Evolutionary conservation across 2,329 filamentous ascomycete species (phyloP).

Genomic region (Fusarium pseudograminearum): DNA sequence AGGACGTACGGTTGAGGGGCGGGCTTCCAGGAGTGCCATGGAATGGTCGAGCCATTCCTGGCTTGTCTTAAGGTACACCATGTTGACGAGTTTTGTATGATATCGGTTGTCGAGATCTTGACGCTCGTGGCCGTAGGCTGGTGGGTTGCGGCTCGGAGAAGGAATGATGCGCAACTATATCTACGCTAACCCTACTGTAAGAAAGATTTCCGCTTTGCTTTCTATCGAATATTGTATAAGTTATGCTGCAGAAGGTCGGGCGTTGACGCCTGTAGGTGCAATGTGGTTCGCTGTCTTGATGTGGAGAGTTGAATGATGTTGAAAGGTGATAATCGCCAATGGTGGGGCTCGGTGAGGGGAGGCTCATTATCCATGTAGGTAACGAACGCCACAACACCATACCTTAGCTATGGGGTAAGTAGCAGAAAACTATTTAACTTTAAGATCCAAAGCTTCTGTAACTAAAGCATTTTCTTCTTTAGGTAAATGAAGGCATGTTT

Average conservation of each 20-base stretch:
- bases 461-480: no score
- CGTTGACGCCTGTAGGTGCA: not conserved
- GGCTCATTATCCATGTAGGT: not conserved
- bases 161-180: not conserved
- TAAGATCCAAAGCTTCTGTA: no score
- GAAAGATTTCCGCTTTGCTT: not conserved
- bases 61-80: constrained; percentile 86
- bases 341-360: constrained; percentile 36
- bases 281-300: constrained; percentile 22
- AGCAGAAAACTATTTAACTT: no score
- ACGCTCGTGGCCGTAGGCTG: constrained; percentile 20
- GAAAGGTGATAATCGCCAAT: constrained; percentile 33
- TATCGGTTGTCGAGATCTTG: not conserved
- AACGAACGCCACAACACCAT: constrained; percentile 30
- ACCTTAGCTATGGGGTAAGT: not conserved
- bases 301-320: constrained; percentile 37
- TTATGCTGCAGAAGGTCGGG: not conserved
- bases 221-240: not conserved
- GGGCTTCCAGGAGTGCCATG: constrained; percentile 83
- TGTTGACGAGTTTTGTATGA: constrained; percentile 3
- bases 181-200: not conserved
- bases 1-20: constrained; percentile 79
- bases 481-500: no score
- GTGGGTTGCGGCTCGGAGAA: constrained; percentile 2
- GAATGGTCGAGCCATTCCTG: constrained; percentile 95